Conservation (phyloP, 1,284 basidiomycete species). For the Xerocomus cyaneibrunnescens region DNA sequence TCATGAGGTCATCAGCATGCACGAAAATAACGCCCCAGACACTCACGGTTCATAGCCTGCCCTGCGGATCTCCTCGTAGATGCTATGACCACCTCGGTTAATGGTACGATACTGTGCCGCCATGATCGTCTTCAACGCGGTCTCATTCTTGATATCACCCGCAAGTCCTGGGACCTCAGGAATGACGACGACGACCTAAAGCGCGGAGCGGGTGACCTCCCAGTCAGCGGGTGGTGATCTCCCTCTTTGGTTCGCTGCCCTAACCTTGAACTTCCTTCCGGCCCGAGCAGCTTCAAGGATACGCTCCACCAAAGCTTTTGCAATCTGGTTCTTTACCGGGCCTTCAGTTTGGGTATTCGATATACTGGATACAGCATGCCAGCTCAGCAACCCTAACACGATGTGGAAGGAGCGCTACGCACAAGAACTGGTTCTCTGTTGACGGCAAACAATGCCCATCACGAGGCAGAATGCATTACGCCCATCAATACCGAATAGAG, state of each 20-base stretch:
- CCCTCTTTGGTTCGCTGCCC: not conserved
- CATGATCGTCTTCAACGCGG: slow-evolving; percentile 78
- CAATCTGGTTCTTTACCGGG: slow-evolving; percentile 81
- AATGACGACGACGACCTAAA: slow-evolving; percentile 74
- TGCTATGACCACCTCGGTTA: slow-evolving; percentile 82
- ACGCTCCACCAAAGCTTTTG: slow-evolving; percentile 76
- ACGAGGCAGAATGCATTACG: slow-evolving; percentile 8
- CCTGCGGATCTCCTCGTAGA: slow-evolving; percentile 79
- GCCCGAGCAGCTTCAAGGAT: slow-evolving; percentile 76
- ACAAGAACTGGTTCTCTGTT: slow-evolving; percentile 94
- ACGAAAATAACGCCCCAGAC: not conserved
- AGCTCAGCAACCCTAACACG: slow-evolving; percentile 12
- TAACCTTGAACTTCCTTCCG: slow-evolving; percentile 77
- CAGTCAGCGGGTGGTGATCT: slow-evolving; percentile 5
- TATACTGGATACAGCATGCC: slow-evolving; percentile 52
- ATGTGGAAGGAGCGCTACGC: slow-evolving; percentile 34
- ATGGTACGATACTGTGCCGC: slow-evolving; percentile 83
- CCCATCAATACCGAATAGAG: slow-evolving; percentile 8
- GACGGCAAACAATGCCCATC: slow-evolving; percentile 8
- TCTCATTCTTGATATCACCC: slow-evolving; percentile 75
- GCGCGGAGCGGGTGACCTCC: not conserved
- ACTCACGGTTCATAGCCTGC: slow-evolving; percentile 82
- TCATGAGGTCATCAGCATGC: slow-evolving; percentile 1
- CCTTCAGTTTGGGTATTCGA: slow-evolving; percentile 67
- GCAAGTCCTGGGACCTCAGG: slow-evolving; percentile 83